Evolutionary conservation across 257 asterid species (phyloP).

Genomic region (Solanum microdontum): DNA sequence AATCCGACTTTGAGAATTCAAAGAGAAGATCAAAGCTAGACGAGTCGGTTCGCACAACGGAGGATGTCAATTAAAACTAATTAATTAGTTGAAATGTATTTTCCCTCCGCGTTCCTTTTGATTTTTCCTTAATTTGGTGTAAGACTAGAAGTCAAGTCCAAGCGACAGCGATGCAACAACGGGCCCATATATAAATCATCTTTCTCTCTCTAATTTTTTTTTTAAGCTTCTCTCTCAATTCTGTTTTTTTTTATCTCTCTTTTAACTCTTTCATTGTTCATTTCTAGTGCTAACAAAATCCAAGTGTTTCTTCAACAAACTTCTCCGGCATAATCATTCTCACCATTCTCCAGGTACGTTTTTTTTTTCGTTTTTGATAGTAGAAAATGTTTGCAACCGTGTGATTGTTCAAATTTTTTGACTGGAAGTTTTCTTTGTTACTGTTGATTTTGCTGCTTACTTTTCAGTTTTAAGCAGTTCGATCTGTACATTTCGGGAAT

Average conservation of each 20-base stretch:
- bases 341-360: not conserved
- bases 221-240: not conserved
- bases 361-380: not conserved
- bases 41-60: not conserved
- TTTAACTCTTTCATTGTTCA: not conserved
- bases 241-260: not conserved
- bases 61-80: not conserved
- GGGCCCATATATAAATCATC: not conserved
- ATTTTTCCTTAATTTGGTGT: not conserved
- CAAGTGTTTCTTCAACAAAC: not conserved
- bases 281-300: not conserved
- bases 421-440: not conserved
- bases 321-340: not conserved
- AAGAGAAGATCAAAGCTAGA: not conserved
- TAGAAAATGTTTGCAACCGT: not conserved
- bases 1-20: too few species aligned
- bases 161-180: not conserved
- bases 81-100: not conserved
- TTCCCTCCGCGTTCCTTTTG: not conserved
- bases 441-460: not conserved
- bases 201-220: not conserved
- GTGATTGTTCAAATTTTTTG: not conserved
- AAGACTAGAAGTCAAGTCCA: not conserved
- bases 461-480: not conserved
- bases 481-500: constrained; percentile 13